These are phyloP conservation scores for Pythium rishiriense DNA, from an alignment of 352 stramenopile species.

Conservation along the genomic window DNA sequence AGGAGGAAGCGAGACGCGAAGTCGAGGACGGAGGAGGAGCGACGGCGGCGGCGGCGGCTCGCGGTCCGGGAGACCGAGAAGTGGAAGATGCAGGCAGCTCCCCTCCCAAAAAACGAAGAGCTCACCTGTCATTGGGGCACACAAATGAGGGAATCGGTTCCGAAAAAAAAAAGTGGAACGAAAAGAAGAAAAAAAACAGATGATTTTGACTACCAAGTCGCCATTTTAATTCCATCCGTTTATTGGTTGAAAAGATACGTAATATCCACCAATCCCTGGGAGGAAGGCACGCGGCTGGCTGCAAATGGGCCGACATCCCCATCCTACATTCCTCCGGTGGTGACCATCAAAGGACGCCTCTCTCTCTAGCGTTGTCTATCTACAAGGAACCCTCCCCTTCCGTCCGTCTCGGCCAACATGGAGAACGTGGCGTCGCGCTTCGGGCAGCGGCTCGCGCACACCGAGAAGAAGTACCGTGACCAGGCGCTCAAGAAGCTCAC, in stretches of 20 bases:
- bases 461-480: constrained; percentile 86
- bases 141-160: constrained; percentile 4
- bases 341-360: constrained; percentile 3
- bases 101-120: neutral
- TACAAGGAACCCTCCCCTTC: too few relatives aligned
- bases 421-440: constrained; percentile 82
- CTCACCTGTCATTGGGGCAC: neutral
- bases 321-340: neutral
- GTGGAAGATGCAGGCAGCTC: constrained; percentile 11
- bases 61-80: neutral
- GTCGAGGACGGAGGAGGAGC: neutral
- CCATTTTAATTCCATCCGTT: constrained; percentile 9
- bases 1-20: neutral
- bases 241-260: constrained; percentile 17
- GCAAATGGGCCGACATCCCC: constrained; percentile 13
- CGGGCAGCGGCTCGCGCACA: constrained; percentile 83
- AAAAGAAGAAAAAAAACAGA: constrained; percentile 1
- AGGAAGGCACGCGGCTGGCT: constrained; percentile 24
- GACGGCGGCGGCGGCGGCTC: neutral
- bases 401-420: too few relatives aligned
- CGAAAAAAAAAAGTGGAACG: neutral
- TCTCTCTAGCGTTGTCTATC: neutral
- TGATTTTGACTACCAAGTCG: constrained; percentile 12
- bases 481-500: constrained; percentile 83
- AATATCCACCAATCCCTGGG: constrained; percentile 13